phyloP scores from a whole-genome alignment of 805 yeast genomes.

The Suhomyces pyralidae region DNA sequence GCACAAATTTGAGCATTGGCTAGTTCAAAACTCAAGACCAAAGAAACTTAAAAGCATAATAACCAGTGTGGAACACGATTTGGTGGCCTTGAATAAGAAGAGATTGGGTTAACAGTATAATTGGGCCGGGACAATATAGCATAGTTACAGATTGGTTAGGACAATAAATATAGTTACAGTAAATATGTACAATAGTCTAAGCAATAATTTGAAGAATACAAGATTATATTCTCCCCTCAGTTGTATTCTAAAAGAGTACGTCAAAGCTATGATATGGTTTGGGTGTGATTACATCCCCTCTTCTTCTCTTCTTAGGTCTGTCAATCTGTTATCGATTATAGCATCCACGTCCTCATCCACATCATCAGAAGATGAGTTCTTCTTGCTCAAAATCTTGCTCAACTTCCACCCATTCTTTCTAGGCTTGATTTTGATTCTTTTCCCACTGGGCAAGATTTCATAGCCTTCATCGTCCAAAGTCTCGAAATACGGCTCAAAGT shows the following conservation, averaged over 20 bases:
- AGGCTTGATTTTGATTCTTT: conserved; percentile 45
- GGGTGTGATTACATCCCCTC: too few species aligned
- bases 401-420: conserved; percentile 23
- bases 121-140: too few species aligned
- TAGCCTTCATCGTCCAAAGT: conserved; percentile 29
- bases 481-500: conserved; percentile 23
- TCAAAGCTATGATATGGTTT: too few species aligned
- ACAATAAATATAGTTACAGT: too few species aligned
- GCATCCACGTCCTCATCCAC: conserved; percentile 49
- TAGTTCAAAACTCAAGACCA: conserved; percentile 20
- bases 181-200: background rate
- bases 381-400: conserved; percentile 40
- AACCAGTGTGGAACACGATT: conserved; percentile 32
- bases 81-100: conserved; percentile 15
- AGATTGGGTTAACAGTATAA: conserved; percentile 2
- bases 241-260: too few species aligned
- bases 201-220: too few species aligned
- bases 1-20: conserved; percentile 40
- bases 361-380: conserved; percentile 13
- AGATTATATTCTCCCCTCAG: too few species aligned
- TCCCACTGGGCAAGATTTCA: conserved; percentile 75
- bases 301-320: conserved; percentile 14
- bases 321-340: conserved; percentile 50
- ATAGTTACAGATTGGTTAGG: too few species aligned
- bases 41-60: conserved; percentile 29